These are phyloP conservation scores for Cystofilobasidium capitatum DNA, from an alignment of 768 basidiomycete species.

Conservation along the genomic window DNA sequence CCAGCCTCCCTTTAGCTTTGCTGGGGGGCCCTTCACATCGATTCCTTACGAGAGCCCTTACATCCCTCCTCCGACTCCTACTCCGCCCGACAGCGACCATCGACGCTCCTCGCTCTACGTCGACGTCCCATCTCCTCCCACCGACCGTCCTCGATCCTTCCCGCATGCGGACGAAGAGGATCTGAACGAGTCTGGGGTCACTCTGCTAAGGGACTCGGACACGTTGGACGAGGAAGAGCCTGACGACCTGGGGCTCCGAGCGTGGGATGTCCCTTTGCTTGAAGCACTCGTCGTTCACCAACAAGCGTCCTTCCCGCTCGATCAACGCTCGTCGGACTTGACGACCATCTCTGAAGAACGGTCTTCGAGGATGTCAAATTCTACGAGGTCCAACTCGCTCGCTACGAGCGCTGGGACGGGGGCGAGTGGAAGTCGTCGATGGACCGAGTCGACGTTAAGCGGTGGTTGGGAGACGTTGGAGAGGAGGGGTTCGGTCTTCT, in stretches of 20 bases:
- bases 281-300: background rate
- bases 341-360: background rate
- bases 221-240: too few relatives aligned
- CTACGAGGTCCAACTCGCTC: background rate
- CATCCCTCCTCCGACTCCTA: background rate
- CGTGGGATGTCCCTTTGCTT: too few relatives aligned
- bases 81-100: background rate
- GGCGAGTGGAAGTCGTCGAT: background rate
- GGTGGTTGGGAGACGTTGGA: background rate
- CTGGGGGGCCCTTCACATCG: background rate
- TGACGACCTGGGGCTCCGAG: too few relatives aligned
- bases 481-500: background rate
- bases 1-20: too few relatives aligned
- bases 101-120: background rate
- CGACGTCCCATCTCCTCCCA: background rate
- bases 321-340: background rate
- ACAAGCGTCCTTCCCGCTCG: background rate
- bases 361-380: background rate
- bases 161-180: too few relatives aligned
- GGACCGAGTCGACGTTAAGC: background rate
- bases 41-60: slow-evolving; percentile 1
- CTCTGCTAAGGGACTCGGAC: too few relatives aligned
- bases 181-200: too few relatives aligned
- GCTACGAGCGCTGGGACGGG: background rate
- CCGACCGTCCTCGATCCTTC: too few relatives aligned